phyloP scores from a whole-genome alignment of 2,329 filamentous ascomycete species.

The Paecilomyces sp. region DNA sequence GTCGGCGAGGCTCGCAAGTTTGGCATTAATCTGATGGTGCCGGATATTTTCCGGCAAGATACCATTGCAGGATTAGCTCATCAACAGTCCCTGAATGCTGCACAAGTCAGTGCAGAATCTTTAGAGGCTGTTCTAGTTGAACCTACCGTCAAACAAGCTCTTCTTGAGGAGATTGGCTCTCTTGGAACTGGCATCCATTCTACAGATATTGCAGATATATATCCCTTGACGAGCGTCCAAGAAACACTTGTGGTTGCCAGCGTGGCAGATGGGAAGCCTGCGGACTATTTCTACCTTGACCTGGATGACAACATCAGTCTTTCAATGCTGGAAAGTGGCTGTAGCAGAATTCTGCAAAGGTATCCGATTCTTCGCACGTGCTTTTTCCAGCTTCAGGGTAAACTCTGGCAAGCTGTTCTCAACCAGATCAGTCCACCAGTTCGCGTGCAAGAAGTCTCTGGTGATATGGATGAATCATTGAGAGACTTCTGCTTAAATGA shows the following conservation, averaged over 20 bases:
- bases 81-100: neutral
- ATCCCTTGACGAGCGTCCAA: neutral
- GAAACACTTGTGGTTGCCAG: neutral
- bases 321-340: neutral
- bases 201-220: neutral
- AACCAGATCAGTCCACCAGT: neutral
- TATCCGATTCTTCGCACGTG: neutral
- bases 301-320: neutral
- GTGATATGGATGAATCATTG: neutral
- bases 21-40: neutral
- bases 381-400: neutral
- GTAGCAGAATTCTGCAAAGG: neutral
- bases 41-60: neutral
- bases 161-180: neutral
- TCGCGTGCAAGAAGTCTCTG: neutral
- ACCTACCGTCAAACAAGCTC: neutral
- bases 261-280: neutral
- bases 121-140: neutral
- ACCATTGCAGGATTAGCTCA: neutral
- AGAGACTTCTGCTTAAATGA: neutral
- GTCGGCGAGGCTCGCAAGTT: neutral
- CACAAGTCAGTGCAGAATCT: neutral
- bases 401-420: neutral
- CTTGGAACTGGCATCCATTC: neutral
- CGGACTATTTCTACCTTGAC: neutral